A percentile compares a stretch with the other conserved stretches of the same genome.
Conservation (phyloP, 2,329 filamentous ascomycete species). For the Aspergillus latus region DNA sequence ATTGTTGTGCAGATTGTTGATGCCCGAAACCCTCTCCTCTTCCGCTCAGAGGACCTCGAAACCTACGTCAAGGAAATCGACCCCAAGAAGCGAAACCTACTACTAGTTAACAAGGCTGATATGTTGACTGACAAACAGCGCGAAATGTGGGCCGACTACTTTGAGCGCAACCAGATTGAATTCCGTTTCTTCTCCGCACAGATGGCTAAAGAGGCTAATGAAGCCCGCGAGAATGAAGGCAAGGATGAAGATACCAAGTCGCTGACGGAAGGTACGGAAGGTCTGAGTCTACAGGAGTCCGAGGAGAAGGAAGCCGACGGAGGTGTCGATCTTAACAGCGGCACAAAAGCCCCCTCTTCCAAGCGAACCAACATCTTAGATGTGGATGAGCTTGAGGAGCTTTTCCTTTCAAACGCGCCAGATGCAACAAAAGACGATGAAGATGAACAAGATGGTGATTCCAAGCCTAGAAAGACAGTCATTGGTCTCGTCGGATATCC, state of each 20-base stretch:
- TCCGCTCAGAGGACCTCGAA: conserved; percentile 91
- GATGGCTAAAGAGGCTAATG: conserved; percentile 84
- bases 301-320: conserved; percentile 32
- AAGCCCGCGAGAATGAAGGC: conserved; percentile 63
- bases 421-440: conserved; percentile 50
- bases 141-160: conserved; percentile 80
- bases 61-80: conserved; percentile 92
- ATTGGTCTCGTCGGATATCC: conserved; percentile 97
- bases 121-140: conserved; percentile 94
- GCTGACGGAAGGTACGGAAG: conserved; percentile 16
- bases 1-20: conserved; percentile 98
- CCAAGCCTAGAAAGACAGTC: conserved; percentile 65
- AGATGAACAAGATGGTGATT: conserved; percentile 45
- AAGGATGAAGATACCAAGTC: conserved; percentile 43
- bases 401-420: conserved; percentile 77
- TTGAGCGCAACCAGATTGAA: conserved; percentile 75
- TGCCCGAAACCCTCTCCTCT: conserved; percentile 89
- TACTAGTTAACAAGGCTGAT: conserved; percentile 97
- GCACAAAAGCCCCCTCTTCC: conserved; percentile 35
- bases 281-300: conserved; percentile 24
- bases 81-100: conserved; percentile 79
- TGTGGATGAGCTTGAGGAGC: conserved; percentile 84
- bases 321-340: conserved; percentile 22
- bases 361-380: conserved; percentile 73
- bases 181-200: conserved; percentile 97